A percentile compares a stretch with the other conserved stretches of the same genome.
These are phyloP conservation scores for Fonsecaea pugnacius DNA, from an alignment of 2,329 filamentous ascomycete genomes.

Conservation along the genomic window DNA sequence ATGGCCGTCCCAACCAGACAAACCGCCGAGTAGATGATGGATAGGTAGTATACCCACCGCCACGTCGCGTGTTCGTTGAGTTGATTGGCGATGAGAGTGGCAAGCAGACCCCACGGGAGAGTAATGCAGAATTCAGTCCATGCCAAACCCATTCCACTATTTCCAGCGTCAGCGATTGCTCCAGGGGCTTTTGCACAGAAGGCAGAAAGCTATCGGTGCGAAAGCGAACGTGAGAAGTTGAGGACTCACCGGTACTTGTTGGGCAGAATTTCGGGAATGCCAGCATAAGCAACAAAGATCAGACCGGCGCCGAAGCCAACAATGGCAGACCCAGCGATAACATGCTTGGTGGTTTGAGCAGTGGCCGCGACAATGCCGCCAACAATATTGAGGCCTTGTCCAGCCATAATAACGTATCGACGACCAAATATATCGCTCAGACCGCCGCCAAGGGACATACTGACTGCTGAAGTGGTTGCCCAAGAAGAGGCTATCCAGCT, in stretches of 20 bases:
- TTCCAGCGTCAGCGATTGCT: conserved; percentile 38
- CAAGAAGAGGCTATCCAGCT: conserved; percentile 27
- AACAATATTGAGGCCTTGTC: conserved; percentile 42
- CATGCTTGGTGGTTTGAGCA: conserved; percentile 43
- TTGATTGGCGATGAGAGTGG: conserved; percentile 51
- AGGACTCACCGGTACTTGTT: conserved; percentile 41
- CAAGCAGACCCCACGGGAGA: conserved; percentile 39
- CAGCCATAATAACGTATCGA: conserved; percentile 42
- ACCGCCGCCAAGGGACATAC: conserved; percentile 42
- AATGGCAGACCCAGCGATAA: conserved; percentile 45
- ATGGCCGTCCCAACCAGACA: conserved; percentile 45
- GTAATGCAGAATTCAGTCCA: conserved; percentile 33
- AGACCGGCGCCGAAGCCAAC: conserved; percentile 47
- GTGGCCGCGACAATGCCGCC: conserved; percentile 46
- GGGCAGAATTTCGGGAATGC: conserved; percentile 46
- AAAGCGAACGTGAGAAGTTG: conserved; percentile 41
- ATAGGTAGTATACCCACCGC: conserved; percentile 54
- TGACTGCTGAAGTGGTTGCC: conserved; percentile 25
- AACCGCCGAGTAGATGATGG: conserved; percentile 19
- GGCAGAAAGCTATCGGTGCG: background rate
- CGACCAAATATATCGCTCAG: conserved; percentile 46
- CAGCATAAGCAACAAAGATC: conserved; percentile 45
- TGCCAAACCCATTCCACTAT: conserved; percentile 47
- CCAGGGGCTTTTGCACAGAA: background rate
- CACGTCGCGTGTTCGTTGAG: conserved; percentile 53